phyloP scores from a whole-genome alignment of 1,139 yeast species.

The Yamadazyma taylorii region DNA sequence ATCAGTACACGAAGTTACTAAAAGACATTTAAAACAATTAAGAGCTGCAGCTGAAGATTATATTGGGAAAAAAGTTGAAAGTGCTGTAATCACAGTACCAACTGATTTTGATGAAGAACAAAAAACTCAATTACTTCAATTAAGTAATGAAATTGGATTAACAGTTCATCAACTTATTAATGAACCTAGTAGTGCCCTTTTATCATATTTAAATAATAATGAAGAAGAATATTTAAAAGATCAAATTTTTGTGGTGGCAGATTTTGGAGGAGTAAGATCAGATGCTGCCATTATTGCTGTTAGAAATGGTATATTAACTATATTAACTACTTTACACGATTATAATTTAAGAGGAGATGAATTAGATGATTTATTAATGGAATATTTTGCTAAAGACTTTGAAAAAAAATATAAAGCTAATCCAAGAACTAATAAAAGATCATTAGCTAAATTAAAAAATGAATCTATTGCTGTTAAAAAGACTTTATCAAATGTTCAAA shows the following conservation, averaged over 20 bases:
- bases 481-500: slow-evolving; percentile 86
- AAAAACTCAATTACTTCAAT: slow-evolving; percentile 59
- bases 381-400: slow-evolving; percentile 89
- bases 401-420: slow-evolving; percentile 82
- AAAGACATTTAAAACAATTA: slow-evolving; percentile 81
- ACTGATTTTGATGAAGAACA: slow-evolving; percentile 80
- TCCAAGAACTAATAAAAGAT: slow-evolving; percentile 80
- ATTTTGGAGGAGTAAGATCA: slow-evolving; percentile 94
- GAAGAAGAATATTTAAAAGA: slow-evolving; percentile 64
- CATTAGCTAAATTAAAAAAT: slow-evolving; percentile 83
- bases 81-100: slow-evolving; percentile 89
- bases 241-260: slow-evolving; percentile 88
- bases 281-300: slow-evolving; percentile 94
- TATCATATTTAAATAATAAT: slow-evolving; percentile 65
- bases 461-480: slow-evolving; percentile 86
- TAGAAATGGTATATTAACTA: slow-evolving; percentile 91
- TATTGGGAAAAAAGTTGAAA: slow-evolving; percentile 77
- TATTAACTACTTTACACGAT: slow-evolving; percentile 84
- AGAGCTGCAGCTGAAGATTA: slow-evolving; percentile 91
- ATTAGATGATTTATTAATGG: slow-evolving; percentile 78
- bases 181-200: slow-evolving; percentile 91
- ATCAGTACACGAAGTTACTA: slow-evolving; percentile 73
- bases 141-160: slow-evolving; percentile 73
- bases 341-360: slow-evolving; percentile 83
- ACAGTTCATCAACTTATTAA: slow-evolving; percentile 83